Percentiles rank a stretch among this genome's conserved stretches.
Conservation (phyloP, 345 rosid genomes). For the Eutrema japonicum region DNA sequence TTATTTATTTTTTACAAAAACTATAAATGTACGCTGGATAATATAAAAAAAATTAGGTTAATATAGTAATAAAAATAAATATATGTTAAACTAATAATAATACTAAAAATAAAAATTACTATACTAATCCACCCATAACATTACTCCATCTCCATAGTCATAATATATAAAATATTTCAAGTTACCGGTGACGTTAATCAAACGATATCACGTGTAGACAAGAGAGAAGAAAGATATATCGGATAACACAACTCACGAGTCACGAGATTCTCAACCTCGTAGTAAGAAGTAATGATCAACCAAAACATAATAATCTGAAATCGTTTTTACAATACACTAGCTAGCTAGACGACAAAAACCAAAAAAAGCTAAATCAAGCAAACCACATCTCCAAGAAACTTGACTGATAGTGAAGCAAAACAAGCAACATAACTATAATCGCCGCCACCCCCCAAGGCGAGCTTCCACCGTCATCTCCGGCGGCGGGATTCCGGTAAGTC, state of each 20-base stretch:
- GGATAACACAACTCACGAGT: slow-evolving; percentile 23
- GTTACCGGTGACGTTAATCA: not conserved
- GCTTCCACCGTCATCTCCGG: slow-evolving; percentile 72
- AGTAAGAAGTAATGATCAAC: slow-evolving; percentile 2
- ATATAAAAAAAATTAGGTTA: too few species aligned
- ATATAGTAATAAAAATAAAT: too few species aligned
- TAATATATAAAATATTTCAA: not conserved
- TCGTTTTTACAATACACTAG: not conserved
- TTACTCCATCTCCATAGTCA: not conserved
- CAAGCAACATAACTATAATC: slow-evolving; percentile 67
- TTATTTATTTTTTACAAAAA: too few species aligned
- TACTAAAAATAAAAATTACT: too few species aligned
- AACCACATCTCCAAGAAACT: slow-evolving; percentile 71
- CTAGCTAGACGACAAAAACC: not conserved
- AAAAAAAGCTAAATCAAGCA: slow-evolving; percentile 26
- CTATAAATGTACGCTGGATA: too few species aligned
- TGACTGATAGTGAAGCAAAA: slow-evolving; percentile 78
- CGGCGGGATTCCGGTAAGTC: slow-evolving; percentile 51
- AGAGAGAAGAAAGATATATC: slow-evolving; percentile 1
- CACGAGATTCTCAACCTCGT: slow-evolving; percentile 28
- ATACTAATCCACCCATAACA: too few species aligned
- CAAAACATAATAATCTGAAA: not conserved
- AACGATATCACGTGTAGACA: slow-evolving; percentile 10
- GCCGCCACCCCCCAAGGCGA: slow-evolving; percentile 98
- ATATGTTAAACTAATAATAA: too few species aligned